Evolutionary conservation across 2,329 filamentous ascomycete species (phyloP), one percentile per base, ranked within the genome.

Genomic region (Decorospora gaudefroyi): DNA sequence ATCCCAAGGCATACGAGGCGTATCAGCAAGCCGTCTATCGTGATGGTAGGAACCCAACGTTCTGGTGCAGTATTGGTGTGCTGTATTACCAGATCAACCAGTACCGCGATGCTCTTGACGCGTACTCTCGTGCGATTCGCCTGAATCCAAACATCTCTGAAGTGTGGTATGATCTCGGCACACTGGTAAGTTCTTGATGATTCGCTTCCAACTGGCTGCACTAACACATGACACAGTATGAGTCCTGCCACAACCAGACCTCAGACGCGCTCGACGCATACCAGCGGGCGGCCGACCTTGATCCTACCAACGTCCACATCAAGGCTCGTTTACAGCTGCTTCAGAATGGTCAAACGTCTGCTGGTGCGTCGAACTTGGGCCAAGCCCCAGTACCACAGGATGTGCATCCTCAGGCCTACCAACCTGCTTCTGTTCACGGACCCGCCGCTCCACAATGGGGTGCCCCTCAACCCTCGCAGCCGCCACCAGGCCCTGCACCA

Each of bases 21-120:
- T 97, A 97, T 71, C 93, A 99, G 69, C 93, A 99, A 76, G 93
- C 93, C 2, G 93, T 99, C 26, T 99, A 99, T 68, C 90, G 93
- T 44, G 93, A 99, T 69, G 93, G 93, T 22, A 87, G 93, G 59
- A 97, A 97, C 69, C 93, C 93, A 12, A 97, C 93, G 2, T 99
- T 97, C 77, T 99, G 93, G 93, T 97, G 93, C 76, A 97, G 92
- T 7, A 99, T 99, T 67, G 93, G 93, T 69, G 93, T 99, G 11
- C 80, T 99, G 47, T 99, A 99, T 72, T 99, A 97, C 75, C 93
- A 97, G 74, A 99, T 99, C 77, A 99, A 97, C 73, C 93, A 99
- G 75, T 99, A 99, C 74, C 86, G 93, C 46, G 93, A 99, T 76
- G 93, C 93, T 3, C 81, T 99, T 39, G 93, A 99, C 75, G 93